phyloP scores from a whole-genome alignment of 352 stramenopile genomes.

The Halophytophthora polymorphica region DNA sequence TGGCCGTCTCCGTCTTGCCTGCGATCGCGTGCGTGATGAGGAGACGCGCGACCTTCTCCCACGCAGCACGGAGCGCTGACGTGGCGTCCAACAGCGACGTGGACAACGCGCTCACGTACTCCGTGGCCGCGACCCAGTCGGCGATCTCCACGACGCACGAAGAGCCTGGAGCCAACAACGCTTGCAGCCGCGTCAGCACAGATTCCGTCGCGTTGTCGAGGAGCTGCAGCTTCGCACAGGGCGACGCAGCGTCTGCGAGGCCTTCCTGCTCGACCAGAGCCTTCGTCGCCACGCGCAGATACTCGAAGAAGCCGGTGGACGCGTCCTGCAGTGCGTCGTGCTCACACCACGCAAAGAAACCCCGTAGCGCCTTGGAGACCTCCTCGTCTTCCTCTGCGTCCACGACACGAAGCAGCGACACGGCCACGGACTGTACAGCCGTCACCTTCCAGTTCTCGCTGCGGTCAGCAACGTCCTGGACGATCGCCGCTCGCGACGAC shows the following conservation, averaged over 20 bases:
- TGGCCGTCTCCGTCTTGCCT: slow-evolving; percentile 57
- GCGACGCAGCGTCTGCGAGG: slow-evolving; percentile 1
- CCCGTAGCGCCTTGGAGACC: slow-evolving; percentile 11
- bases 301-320: slow-evolving; percentile 20
- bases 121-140: slow-evolving; percentile 35
- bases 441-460: slow-evolving; percentile 25
- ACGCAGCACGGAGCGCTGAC: slow-evolving; percentile 38
- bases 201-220: slow-evolving; percentile 24
- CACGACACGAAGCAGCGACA: slow-evolving; percentile 19
- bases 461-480: slow-evolving; percentile 15
- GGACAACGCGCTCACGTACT: slow-evolving; percentile 37
- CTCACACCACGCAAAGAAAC: slow-evolving; percentile 22
- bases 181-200: slow-evolving; percentile 28
- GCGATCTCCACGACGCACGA: slow-evolving; percentile 30
- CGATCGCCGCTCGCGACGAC: slow-evolving; percentile 5
- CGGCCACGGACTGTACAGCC: slow-evolving; percentile 21
- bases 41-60: slow-evolving; percentile 45
- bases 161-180: slow-evolving; percentile 29
- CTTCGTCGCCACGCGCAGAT: slow-evolving; percentile 18
- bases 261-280: slow-evolving; percentile 15
- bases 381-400: slow-evolving; percentile 12
- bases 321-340: slow-evolving; percentile 5
- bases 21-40: slow-evolving; percentile 55
- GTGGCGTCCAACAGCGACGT: slow-evolving; percentile 18
- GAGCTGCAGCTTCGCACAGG: slow-evolving; percentile 11